These are phyloP conservation scores for Tilletia caries DNA, from an alignment of 1,284 basidiomycete genomes.

Conservation along the genomic window DNA sequence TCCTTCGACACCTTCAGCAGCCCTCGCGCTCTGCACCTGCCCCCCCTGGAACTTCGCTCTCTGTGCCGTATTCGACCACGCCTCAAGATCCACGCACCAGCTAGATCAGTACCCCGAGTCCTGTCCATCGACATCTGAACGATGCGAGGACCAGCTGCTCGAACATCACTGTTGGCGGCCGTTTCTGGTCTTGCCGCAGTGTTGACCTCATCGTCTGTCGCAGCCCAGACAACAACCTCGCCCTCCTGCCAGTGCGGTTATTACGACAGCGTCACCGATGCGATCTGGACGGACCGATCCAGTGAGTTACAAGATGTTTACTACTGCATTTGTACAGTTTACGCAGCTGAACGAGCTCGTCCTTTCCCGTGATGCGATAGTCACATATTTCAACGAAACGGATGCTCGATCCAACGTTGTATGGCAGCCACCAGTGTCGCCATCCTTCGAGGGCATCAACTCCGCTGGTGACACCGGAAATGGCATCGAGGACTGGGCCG, in stretches of 20 bases:
- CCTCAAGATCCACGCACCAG: no score
- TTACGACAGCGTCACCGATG: background rate
- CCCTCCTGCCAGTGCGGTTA: background rate
- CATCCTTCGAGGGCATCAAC: slow-evolving; percentile 29
- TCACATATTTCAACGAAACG: slow-evolving; percentile 47
- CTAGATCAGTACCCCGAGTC: no score
- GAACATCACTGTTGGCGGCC: background rate
- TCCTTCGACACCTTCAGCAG: no score
- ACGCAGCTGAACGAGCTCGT: no score
- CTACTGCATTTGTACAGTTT: no score
- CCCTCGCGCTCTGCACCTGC: no score
- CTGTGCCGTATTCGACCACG: no score
- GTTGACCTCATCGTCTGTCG: background rate
- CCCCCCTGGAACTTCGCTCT: no score
- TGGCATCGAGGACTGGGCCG: slow-evolving; percentile 26
- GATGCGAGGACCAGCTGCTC: no score
- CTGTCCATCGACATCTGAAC: no score
- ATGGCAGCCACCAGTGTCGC: slow-evolving; percentile 26
- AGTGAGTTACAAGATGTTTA: no score
- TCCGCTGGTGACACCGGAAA: slow-evolving; percentile 4
- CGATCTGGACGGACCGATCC: slow-evolving; percentile 5
- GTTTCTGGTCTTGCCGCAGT: background rate
- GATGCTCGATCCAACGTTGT: slow-evolving; percentile 29
- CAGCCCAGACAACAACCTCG: background rate
- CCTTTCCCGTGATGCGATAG: slow-evolving; percentile 23